phyloP scores from a whole-genome alignment of 345 rosid genomes.

The Cochlearia excelsa region DNA sequence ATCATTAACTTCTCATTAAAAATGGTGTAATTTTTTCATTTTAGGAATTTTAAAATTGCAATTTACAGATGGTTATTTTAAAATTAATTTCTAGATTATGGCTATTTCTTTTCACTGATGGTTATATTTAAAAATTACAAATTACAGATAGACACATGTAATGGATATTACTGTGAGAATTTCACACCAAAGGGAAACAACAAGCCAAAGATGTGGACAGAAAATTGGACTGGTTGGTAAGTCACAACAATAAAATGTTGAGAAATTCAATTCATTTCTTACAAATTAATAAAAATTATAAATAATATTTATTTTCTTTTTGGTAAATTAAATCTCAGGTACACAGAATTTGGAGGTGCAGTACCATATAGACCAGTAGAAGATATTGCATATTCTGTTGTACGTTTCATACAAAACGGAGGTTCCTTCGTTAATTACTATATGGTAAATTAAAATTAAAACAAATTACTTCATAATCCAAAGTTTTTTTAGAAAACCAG shows the following conservation, averaged over 20 bases:
- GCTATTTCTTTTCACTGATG: background rate
- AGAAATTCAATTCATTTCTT: background rate
- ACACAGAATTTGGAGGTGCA: conserved; percentile 65
- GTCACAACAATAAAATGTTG: conserved; percentile 14
- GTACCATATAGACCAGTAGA: conserved; percentile 77
- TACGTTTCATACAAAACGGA: conserved; percentile 70
- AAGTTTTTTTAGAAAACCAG: background rate
- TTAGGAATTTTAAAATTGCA: too few species aligned
- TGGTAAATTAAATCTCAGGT: conserved; percentile 40
- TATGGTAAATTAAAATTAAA: conserved; percentile 49
- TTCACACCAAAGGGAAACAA: conserved; percentile 58
- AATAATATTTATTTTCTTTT: background rate
- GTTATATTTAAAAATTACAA: background rate
- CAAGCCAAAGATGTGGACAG: conserved; percentile 96
- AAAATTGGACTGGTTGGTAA: conserved; percentile 96
- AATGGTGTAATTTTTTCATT: too few species aligned
- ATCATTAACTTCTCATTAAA: too few species aligned
- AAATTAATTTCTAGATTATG: too few species aligned
- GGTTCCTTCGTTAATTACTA: conserved; percentile 84
- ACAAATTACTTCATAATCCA: background rate
- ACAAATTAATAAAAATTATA: too few species aligned
- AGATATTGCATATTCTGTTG: conserved; percentile 77
- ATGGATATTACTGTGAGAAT: conserved; percentile 80
- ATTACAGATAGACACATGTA: conserved; percentile 77
- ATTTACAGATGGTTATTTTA: too few species aligned